Conservation (phyloP, 2,329 filamentous ascomycete species). For the Pleoardoris graminearum region DNA sequence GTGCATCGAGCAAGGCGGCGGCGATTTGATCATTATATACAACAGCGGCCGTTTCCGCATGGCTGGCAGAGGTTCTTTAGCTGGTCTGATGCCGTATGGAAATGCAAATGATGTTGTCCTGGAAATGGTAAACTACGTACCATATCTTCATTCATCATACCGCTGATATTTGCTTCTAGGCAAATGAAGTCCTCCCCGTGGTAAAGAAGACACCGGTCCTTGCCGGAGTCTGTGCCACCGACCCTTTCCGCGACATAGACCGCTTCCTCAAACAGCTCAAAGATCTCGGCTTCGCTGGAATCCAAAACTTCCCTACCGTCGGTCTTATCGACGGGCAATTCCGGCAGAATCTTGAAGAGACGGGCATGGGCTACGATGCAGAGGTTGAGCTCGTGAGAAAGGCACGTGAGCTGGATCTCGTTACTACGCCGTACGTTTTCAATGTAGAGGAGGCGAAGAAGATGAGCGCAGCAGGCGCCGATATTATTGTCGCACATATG, state of each 20-base stretch:
- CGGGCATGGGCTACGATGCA: slow-evolving; percentile 68
- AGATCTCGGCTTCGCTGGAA: slow-evolving; percentile 66
- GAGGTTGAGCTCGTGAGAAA: slow-evolving; percentile 68
- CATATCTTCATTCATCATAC: not conserved
- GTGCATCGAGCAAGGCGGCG: slow-evolving; percentile 68
- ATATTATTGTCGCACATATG: slow-evolving; percentile 70
- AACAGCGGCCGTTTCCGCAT: slow-evolving; percentile 74
- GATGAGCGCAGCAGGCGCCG: slow-evolving; percentile 68
- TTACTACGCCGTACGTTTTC: slow-evolving; percentile 74
- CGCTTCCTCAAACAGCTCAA: slow-evolving; percentile 64
- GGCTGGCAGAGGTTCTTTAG: slow-evolving; percentile 70
- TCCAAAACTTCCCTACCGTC: slow-evolving; percentile 76
- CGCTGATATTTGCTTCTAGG: slow-evolving; percentile 42
- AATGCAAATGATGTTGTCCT: slow-evolving; percentile 72
- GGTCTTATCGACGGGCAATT: slow-evolving; percentile 71
- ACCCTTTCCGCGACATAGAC: slow-evolving; percentile 67
- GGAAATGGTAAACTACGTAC: slow-evolving; percentile 59
- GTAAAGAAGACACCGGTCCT: slow-evolving; percentile 67
- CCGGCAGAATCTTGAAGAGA: slow-evolving; percentile 69
- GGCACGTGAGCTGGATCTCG: slow-evolving; percentile 62
- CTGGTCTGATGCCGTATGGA: slow-evolving; percentile 71
- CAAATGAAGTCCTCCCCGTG: slow-evolving; percentile 67
- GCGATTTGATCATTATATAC: slow-evolving; percentile 72
- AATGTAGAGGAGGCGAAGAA: slow-evolving; percentile 61
- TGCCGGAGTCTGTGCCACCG: slow-evolving; percentile 71